Conservation (phyloP, 495 filamentous ascomycete genomes). For the Alectoria sarmentosa region DNA sequence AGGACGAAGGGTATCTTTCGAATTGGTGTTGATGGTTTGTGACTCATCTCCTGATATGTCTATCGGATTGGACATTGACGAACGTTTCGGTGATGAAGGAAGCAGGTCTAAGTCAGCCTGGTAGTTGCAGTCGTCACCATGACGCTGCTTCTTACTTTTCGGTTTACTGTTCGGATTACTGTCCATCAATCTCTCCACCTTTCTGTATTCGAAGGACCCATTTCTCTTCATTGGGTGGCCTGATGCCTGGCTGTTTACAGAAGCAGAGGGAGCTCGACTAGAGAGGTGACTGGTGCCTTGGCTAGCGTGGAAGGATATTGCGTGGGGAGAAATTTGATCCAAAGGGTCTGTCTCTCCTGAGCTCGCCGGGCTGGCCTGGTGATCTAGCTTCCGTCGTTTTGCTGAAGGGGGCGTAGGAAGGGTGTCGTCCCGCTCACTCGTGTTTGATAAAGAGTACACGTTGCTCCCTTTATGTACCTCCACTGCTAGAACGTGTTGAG, state of each 20-base stretch:
- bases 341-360: slow-evolving; percentile 14
- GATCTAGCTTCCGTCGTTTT: slow-evolving; percentile 20
- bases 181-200: slow-evolving; percentile 21
- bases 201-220: slow-evolving; percentile 12
- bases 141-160: slow-evolving; percentile 11
- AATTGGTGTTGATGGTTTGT: background rate
- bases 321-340: slow-evolving; percentile 5
- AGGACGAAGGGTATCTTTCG: background rate
- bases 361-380: slow-evolving; percentile 5
- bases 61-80: slow-evolving; percentile 8
- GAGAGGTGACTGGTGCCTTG: background rate
- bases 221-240: slow-evolving; percentile 7
- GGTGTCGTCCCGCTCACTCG: background rate
- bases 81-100: slow-evolving; percentile 5
- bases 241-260: slow-evolving; percentile 9
- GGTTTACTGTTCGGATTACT: slow-evolving; percentile 12
- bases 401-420: slow-evolving; percentile 5
- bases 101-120: background rate
- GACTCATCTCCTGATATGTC: slow-evolving; percentile 16
- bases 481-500: slow-evolving; percentile 8
- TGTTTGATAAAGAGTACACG: slow-evolving; percentile 5
- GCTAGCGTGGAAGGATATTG: slow-evolving; percentile 8
- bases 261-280: background rate
- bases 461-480: slow-evolving; percentile 16
- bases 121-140: background rate